These are phyloP conservation scores for Pythium inflatum DNA, from an alignment of 352 stramenopile genomes.

Conservation along the genomic window DNA sequence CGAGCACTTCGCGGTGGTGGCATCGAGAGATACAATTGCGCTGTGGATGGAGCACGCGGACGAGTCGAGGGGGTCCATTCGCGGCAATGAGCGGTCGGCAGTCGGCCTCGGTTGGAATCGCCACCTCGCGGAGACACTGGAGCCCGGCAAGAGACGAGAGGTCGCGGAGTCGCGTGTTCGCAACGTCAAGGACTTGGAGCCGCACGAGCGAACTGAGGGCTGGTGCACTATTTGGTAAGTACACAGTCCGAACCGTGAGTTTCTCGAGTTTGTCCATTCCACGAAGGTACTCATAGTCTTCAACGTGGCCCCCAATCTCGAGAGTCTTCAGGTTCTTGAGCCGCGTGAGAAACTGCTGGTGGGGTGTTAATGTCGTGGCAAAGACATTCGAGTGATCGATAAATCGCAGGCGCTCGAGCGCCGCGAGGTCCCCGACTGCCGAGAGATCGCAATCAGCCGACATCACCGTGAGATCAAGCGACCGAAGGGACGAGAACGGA, in stretches of 20 bases:
- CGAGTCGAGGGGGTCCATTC: background rate
- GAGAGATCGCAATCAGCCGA: background rate
- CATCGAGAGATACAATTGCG: background rate
- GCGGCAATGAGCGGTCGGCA: background rate
- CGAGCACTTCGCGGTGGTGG: background rate
- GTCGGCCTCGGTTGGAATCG: background rate
- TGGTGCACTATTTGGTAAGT: background rate
- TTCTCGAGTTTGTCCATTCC: slow-evolving; percentile 3
- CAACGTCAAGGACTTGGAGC: background rate
- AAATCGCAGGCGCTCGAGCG: background rate
- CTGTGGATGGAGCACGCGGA: background rate
- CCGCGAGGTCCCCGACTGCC: background rate
- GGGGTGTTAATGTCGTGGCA: too few species aligned
- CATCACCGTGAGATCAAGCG: background rate
- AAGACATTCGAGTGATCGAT: background rate
- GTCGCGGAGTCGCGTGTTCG: background rate
- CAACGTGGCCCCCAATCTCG: background rate
- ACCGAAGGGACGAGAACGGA: background rate
- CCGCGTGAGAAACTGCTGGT: background rate
- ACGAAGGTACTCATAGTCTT: background rate
- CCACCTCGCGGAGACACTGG: background rate
- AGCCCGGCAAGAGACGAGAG: background rate
- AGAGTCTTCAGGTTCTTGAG: background rate
- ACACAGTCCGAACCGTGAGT: background rate
- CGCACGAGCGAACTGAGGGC: background rate